Conservation (phyloP, 768 basidiomycete genomes). For the Termitomyces bulborhizus region DNA sequence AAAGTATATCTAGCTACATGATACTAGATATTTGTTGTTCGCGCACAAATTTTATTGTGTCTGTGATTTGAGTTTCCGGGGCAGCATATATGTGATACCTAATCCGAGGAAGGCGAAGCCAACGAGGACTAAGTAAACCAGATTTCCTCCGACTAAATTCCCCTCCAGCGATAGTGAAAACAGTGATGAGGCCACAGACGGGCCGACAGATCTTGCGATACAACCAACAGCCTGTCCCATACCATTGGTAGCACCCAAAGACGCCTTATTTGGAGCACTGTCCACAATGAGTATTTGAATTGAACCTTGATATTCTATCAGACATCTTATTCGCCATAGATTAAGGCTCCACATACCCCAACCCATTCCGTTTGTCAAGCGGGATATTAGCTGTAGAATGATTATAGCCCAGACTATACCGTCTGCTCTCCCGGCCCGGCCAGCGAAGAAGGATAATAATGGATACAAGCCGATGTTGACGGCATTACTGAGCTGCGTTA, state of each 20-base stretch:
- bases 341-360: slow-evolving; percentile 24
- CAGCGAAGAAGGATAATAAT: slow-evolving; percentile 24
- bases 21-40: background rate
- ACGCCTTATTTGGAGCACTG: slow-evolving; percentile 31
- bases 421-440: slow-evolving; percentile 27
- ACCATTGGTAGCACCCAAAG: slow-evolving; percentile 50
- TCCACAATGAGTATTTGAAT: slow-evolving; percentile 41
- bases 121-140: slow-evolving; percentile 25
- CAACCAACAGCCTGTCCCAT: slow-evolving; percentile 49
- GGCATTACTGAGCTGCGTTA: slow-evolving; percentile 17
- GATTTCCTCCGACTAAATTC: slow-evolving; percentile 30
- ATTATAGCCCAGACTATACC: slow-evolving; percentile 24
- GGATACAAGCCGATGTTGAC: slow-evolving; percentile 24
- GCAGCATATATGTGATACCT: slow-evolving; percentile 11
- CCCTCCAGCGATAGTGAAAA: slow-evolving; percentile 32
- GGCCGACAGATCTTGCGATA: slow-evolving; percentile 35
- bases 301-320: slow-evolving; percentile 30
- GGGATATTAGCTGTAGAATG: slow-evolving; percentile 24
- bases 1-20: no score
- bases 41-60: background rate
- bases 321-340: background rate
- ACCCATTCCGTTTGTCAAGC: slow-evolving; percentile 24
- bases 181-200: slow-evolving; percentile 34
- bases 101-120: slow-evolving; percentile 13
- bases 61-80: slow-evolving; percentile 5